These are phyloP conservation scores for Talaromyces sp. DNA, from an alignment of 2,329 filamentous ascomycete species.

Conservation along the genomic window DNA sequence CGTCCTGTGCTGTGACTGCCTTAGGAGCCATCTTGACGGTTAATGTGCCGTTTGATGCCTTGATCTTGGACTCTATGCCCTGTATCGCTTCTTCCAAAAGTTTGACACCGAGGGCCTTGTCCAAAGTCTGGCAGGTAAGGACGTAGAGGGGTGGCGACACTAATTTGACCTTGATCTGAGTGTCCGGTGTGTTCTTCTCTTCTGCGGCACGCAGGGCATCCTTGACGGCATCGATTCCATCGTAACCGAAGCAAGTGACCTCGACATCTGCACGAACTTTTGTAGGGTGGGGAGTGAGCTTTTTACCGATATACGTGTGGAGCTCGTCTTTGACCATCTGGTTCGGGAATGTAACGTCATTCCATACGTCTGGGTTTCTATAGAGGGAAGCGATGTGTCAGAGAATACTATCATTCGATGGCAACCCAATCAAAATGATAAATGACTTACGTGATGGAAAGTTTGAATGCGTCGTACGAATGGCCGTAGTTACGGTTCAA, in stretches of 20 bases:
- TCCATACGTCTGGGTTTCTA: conserved; percentile 93
- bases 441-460: conserved; percentile 81
- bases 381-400: neutral
- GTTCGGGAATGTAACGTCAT: conserved; percentile 82
- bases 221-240: conserved; percentile 98
- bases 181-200: conserved; percentile 83
- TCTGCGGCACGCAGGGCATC: conserved; percentile 84
- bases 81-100: conserved; percentile 83
- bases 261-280: conserved; percentile 98
- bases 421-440: neutral
- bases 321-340: conserved; percentile 82
- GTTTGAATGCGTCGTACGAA: conserved; percentile 96
- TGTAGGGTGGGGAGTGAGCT: conserved; percentile 94
- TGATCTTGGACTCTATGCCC: conserved; percentile 77
- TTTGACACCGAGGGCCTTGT: conserved; percentile 81
- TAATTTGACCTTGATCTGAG: conserved; percentile 95
- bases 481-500: conserved; percentile 97
- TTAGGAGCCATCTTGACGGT: conserved; percentile 98
- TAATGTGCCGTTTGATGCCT: conserved; percentile 69
- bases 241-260: conserved; percentile 90
- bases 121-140: conserved; percentile 87
- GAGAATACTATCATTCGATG: conserved; percentile 6
- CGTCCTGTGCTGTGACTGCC: conserved; percentile 97
- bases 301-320: conserved; percentile 92
- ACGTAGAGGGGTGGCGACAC: conserved; percentile 98